Conservation (phyloP, 106 monocot species). For the Acorus calamus region DNA sequence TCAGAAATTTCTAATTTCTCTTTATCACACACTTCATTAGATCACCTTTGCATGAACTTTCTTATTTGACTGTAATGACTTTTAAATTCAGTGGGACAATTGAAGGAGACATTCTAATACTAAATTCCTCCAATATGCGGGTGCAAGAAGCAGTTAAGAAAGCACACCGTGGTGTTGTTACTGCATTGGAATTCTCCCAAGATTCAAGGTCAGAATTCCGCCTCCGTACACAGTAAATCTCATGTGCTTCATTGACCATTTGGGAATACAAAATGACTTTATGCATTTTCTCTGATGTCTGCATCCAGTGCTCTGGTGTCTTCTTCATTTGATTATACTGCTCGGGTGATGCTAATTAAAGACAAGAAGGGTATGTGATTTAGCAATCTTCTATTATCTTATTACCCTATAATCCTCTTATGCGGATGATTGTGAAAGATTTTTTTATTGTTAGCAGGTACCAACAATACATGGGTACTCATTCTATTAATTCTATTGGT, state of each 20-base stretch:
- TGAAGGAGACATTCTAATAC: slow-evolving; percentile 2
- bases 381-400: no score
- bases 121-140: slow-evolving; percentile 1
- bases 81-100: slow-evolving; percentile 10
- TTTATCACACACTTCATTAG: no score
- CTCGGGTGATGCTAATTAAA: background rate
- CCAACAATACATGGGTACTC: background rate
- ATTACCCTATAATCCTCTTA: no score
- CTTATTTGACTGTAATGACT: no score
- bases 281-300: no score
- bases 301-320: background rate
- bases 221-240: background rate
- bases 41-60: no score
- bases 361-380: background rate
- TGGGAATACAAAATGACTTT: no score
- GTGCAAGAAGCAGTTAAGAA: background rate
- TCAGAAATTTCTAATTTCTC: no score
- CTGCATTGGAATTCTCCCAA: slow-evolving; percentile 3
- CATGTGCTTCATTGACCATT: background rate
- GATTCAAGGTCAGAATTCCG: slow-evolving; percentile 4
- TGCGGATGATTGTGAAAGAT: background rate
- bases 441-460: background rate
- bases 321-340: slow-evolving; percentile 2
- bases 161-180: slow-evolving; percentile 5
- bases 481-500: slow-evolving; percentile 1